Evolutionary conservation across 352 stramenopile genomes (phyloP).

Genomic region (Chrysophaeum taylorii): DNA sequence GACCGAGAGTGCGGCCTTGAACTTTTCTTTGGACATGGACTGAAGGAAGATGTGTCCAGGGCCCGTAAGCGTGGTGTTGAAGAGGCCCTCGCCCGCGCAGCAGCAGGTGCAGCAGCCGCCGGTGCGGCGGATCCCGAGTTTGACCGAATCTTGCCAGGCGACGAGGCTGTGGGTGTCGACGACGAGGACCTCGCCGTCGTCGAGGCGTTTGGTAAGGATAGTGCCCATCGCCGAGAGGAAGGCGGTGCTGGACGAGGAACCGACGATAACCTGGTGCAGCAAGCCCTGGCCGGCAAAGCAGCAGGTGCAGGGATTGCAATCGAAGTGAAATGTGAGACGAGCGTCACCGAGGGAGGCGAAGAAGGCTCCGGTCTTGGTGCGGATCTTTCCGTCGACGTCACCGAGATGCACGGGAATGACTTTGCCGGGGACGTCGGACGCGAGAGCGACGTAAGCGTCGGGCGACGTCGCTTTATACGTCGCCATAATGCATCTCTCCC

Average conservation of each 20-base stretch:
- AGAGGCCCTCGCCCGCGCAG: conserved; percentile 34
- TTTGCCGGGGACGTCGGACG: conserved; percentile 37
- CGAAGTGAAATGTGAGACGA: conserved; percentile 27
- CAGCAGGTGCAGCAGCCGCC: conserved; percentile 32
- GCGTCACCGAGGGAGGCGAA: conserved; percentile 35
- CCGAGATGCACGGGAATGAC: conserved; percentile 34
- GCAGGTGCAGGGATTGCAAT: conserved; percentile 28
- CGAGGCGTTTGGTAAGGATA: conserved; percentile 29
- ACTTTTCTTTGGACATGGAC: not conserved
- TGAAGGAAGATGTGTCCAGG: conserved; percentile 10
- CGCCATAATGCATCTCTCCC: conserved; percentile 8
- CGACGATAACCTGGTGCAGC: conserved; percentile 33
- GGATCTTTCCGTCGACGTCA: too few relatives aligned
- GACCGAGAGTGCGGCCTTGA: too few relatives aligned
- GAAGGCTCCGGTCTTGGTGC: conserved; percentile 31
- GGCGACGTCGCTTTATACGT: conserved; percentile 1
- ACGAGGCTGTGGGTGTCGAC: conserved; percentile 35
- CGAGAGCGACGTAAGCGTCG: conserved; percentile 33
- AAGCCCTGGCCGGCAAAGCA: conserved; percentile 34
- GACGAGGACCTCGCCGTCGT: conserved; percentile 29
- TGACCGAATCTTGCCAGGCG: conserved; percentile 29
- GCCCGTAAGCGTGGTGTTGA: conserved; percentile 19
- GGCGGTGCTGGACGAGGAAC: conserved; percentile 25
- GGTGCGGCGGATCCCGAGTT: conserved; percentile 23
- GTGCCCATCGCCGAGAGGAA: conserved; percentile 38